Conservation (phyloP, 2,329 filamentous ascomycete species). For the Alternaria angustiovoidea region DNA sequence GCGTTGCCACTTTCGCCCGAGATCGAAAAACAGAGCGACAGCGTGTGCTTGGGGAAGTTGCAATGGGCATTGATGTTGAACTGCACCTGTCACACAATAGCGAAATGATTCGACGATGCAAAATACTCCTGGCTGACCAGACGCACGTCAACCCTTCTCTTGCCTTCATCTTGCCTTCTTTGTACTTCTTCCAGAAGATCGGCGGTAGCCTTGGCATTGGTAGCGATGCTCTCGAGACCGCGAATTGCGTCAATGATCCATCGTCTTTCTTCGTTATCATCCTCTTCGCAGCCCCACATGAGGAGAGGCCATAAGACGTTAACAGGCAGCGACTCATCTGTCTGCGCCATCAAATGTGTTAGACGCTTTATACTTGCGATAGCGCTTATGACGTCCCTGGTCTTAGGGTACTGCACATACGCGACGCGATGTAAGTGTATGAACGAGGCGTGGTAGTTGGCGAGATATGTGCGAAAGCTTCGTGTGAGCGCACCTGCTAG, state of each 20-base stretch:
- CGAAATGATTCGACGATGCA: constrained; percentile 59
- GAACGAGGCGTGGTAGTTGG: constrained; percentile 65
- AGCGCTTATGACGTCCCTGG: constrained; percentile 59
- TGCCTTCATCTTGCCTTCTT: constrained; percentile 48
- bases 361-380: constrained; percentile 60
- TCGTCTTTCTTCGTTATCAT: constrained; percentile 56
- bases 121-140: constrained; percentile 56
- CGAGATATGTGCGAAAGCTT: constrained; percentile 64
- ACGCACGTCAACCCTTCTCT: constrained; percentile 51
- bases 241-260: constrained; percentile 63
- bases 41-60: background rate
- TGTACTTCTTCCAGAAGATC: constrained; percentile 53
- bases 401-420: constrained; percentile 63
- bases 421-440: constrained; percentile 66
- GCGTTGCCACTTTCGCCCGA: background rate
- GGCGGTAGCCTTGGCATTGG: constrained; percentile 52
- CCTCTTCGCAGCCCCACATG: constrained; percentile 65
- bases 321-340: constrained; percentile 60
- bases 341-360: constrained; percentile 56
- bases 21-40: background rate
- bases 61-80: background rate
- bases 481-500: constrained; percentile 61
- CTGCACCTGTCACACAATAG: constrained; percentile 55
- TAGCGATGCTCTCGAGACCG: constrained; percentile 49
- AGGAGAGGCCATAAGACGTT: constrained; percentile 67